Conservation (phyloP, 129 eudicot genomes). For the Heracleum sosnowskyi region DNA sequence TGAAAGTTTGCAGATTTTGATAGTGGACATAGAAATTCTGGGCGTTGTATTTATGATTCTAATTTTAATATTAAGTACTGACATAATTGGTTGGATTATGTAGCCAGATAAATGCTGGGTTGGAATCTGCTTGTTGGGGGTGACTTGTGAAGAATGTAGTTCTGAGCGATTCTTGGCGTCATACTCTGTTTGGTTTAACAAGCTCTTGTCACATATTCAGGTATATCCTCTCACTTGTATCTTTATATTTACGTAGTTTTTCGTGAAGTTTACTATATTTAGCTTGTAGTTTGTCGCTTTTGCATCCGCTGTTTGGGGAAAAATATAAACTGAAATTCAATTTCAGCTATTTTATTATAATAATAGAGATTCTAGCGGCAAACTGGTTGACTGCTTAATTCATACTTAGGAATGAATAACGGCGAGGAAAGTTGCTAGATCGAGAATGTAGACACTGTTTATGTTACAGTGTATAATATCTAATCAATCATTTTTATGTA, state of each 20-base stretch:
- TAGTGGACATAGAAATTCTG: neutral
- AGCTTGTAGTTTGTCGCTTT: neutral
- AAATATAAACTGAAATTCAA: neutral
- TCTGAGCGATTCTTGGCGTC: constrained; percentile 71
- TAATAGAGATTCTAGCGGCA: neutral
- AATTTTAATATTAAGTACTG: neutral
- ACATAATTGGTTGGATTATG: constrained; percentile 24
- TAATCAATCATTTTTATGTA: too few relatives aligned
- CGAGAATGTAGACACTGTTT: too few relatives aligned
- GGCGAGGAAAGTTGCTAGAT: too few relatives aligned
- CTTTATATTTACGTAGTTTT: neutral
- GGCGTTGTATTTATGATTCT: neutral
- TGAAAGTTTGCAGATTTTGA: neutral
- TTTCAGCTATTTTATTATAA: neutral
- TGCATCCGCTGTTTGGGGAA: neutral
- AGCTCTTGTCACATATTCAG: constrained; percentile 65
- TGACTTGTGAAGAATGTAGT: constrained; percentile 79
- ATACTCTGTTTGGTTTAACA: constrained; percentile 62
- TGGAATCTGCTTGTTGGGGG: constrained; percentile 82
- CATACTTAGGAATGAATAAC: too few relatives aligned
- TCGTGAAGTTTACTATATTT: neutral
- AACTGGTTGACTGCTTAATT: neutral
- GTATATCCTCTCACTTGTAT: constrained; percentile 28
- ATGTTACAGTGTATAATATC: too few relatives aligned
- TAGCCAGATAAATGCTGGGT: constrained; percentile 98